Evolutionary conservation across 1,139 yeast genomes (phyloP), one percentile per base, ranked within the genome.

Genomic region (Insectozyma bohioensis): DNA sequence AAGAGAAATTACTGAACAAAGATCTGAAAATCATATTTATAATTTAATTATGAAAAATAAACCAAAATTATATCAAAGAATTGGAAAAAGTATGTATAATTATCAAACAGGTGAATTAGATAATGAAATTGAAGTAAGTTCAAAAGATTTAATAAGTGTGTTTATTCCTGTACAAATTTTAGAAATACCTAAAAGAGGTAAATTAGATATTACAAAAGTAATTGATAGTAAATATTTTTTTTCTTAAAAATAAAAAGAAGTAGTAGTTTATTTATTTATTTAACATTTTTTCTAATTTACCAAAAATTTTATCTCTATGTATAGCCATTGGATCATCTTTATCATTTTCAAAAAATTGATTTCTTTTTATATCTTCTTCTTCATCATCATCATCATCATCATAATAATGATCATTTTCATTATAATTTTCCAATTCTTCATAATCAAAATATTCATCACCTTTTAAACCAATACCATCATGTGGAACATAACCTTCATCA

Each of bases 221-320:
- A 37, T 52, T 28, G 36, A 58, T 4, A 67, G 72, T 46, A 48
- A 45, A 32, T 64, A 49, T 46, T 69, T 69, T 41, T 69, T 67
- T 36, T 63, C 72, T 3, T 67, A 48, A 47, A 17, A 6, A 8
- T 23, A 24, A 20, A 21, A 10, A 11, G 4, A 22, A 14, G 2
- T 3, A n/a, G n/a, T 3, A 3, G 20, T 13, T 20, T 21, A 13
- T n/a, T 21, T 18, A 10, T 14, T 41, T 51, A 26, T 54, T 45
- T 20, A 67, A 57, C 82, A 78, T 73, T 24, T 56, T 56, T 43
- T 80, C 75, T 20, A 81, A 52, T 38, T 61, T 64, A 1, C 77
- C 77, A 52, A 81, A 80, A 3, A 81, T 79, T 36, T 56, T 63
- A 43, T 81, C 88, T 34, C 88, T 56, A 47, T 80, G 81, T 2